Evolutionary conservation across 2,329 filamentous ascomycete genomes (phyloP), one percentile per base, ranked within the genome.

Genomic region (Alternaria alternata): DNA sequence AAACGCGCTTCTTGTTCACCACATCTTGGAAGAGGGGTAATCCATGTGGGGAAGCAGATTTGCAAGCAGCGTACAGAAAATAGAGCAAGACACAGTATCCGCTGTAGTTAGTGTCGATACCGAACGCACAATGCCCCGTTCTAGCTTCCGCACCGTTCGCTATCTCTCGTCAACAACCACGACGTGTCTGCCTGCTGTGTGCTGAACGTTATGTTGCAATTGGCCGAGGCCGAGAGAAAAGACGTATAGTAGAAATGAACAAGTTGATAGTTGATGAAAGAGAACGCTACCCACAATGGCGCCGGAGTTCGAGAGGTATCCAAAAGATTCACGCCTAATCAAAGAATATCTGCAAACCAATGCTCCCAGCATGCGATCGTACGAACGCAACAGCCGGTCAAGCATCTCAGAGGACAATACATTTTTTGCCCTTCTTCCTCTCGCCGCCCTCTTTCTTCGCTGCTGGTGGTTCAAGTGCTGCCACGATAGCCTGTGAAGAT

Each of bases 401-500:
- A 49, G 32, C 32, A 51, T 49, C 56, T 66, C 73, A 81, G 60
- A 81, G 74, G 56, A 80, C 72, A 44, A 73, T 62, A 65, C 78
- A 80, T 48, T 71, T 70, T 66, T 68, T 69, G 51, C 71, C 69
- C 66, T 77, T 80, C 67, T 74, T 78, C 62, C 68, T 70, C 44
- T 68, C 74, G 51, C 67, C 69, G 20, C 67, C 67, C 52, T 92
- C 93, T 86, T 94, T 95, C 57, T 70, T 67, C 55, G 89, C 89
- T 61, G 88, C 86, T 22, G 92, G 91, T 43, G 94, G 94, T 81
- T 98, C 94, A 66, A 98, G 85, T 42, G 94, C 94, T 65, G 94
- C 94, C 67, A 98, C 94, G 73, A 98, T 98, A 28, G 94, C 94
- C 94, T 97, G 65, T 4, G 39, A 22, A 46, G 28, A 51, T 9